phyloP scores from a whole-genome alignment of 2,329 filamentous ascomycete genomes.

The Tolypocladium pustulatum region DNA sequence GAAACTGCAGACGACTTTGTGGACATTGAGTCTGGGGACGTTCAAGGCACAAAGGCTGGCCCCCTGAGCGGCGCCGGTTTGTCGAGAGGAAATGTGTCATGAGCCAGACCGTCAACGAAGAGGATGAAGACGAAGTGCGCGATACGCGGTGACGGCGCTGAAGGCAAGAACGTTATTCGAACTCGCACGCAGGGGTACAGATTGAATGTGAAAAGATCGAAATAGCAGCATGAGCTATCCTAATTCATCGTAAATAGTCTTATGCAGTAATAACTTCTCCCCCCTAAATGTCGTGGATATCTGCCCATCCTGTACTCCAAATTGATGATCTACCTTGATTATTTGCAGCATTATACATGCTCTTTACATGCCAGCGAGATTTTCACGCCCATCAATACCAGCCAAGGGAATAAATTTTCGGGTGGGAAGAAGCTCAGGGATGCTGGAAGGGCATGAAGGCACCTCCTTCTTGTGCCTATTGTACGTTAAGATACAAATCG shows the following conservation, averaged over 20 bases:
- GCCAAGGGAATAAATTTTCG: background rate
- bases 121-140: constrained; percentile 8
- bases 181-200: background rate
- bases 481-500: constrained; percentile 50
- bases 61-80: constrained; percentile 7
- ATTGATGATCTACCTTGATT: background rate
- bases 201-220: background rate
- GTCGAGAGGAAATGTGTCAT: constrained; percentile 24
- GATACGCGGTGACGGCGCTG: background rate
- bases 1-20: constrained; percentile 14
- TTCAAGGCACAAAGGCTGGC: constrained; percentile 4
- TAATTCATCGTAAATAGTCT: constrained; percentile 13
- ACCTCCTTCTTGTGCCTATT: constrained; percentile 16
- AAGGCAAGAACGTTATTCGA: background rate
- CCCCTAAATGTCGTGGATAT: background rate
- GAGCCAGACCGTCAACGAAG: constrained; percentile 25
- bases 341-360: background rate
- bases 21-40: constrained; percentile 17
- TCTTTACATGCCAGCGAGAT: background rate
- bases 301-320: background rate
- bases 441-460: background rate
- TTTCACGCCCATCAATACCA: background rate
- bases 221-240: background rate
- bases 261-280: constrained; percentile 8
- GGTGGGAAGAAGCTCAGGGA: background rate